A percentile compares a stretch with the other conserved stretches of the same genome.
Conservation (phyloP, 768 basidiomycete species). For the Serendipita vermifera region DNA sequence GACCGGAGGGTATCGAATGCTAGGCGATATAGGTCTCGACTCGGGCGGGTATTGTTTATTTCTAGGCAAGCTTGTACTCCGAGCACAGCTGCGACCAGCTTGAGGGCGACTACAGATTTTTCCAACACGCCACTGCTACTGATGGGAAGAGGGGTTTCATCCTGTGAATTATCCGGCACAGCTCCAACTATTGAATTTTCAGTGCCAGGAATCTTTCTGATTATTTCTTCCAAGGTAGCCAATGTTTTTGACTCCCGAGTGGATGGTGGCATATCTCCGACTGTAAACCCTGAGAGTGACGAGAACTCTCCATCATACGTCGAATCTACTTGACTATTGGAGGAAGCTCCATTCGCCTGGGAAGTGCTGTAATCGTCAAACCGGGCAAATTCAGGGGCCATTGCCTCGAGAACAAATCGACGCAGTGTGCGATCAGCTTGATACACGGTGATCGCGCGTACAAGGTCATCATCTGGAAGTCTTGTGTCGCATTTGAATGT, state of each 20-base stretch:
- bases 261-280: no score
- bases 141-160: no score
- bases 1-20: background rate
- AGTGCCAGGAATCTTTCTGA: no score
- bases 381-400: background rate
- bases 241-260: constrained; percentile 16
- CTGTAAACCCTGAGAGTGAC: background rate
- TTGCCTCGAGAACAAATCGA: background rate
- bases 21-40: constrained; percentile 39
- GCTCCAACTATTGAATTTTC: no score
- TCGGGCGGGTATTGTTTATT: constrained; percentile 50
- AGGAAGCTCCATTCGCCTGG: background rate
- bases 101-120: constrained; percentile 39
- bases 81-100: constrained; percentile 23
- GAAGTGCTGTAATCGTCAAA: background rate
- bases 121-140: no score
- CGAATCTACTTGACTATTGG: background rate
- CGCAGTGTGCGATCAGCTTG: background rate
- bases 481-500: background rate
- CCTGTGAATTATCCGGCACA: no score
- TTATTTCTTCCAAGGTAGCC: constrained; percentile 48
- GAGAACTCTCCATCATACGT: background rate
- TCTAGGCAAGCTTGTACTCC: constrained; percentile 54
- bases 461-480: background rate
- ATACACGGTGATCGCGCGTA: background rate